phyloP scores from a whole-genome alignment of 2,329 filamentous ascomycete species.

The Aspergillus vadensis region DNA sequence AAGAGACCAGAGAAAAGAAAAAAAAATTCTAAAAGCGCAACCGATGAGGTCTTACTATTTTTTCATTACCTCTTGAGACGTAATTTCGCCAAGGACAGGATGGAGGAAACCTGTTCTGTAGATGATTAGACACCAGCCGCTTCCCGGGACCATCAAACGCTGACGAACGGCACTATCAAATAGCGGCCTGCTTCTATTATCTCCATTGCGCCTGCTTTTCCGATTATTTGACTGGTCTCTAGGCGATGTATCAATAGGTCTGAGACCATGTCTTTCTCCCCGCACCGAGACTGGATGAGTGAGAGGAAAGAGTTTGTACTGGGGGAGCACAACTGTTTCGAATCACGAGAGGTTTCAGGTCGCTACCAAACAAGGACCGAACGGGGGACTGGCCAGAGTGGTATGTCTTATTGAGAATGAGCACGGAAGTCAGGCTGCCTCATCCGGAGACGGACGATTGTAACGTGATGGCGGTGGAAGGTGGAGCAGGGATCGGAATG shows the following conservation, averaged over 20 bases:
- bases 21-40: constrained; percentile 4
- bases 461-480: background rate
- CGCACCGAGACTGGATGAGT: background rate
- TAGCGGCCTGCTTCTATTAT: background rate
- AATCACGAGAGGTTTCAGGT: background rate
- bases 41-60: background rate
- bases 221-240: background rate
- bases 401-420: constrained; percentile 19
- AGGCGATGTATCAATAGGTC: constrained; percentile 5
- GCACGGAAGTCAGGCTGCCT: background rate
- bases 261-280: constrained; percentile 16
- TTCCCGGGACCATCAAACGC: constrained; percentile 14
- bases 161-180: constrained; percentile 1
- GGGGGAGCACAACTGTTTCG: background rate
- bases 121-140: constrained; percentile 4
- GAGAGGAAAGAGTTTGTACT: background rate
- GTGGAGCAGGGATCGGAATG: constrained; percentile 19
- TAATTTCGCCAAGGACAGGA: constrained; percentile 1
- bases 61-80: background rate
- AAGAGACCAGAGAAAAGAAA: constrained; percentile 10
- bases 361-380: background rate
- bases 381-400: constrained; percentile 14
- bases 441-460: background rate
- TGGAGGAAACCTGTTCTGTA: background rate
- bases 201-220: constrained; percentile 1